Conservation (phyloP, 225 moss, liverwort and hornwort genomes). For the Pseudoscleropodium purum region DNA sequence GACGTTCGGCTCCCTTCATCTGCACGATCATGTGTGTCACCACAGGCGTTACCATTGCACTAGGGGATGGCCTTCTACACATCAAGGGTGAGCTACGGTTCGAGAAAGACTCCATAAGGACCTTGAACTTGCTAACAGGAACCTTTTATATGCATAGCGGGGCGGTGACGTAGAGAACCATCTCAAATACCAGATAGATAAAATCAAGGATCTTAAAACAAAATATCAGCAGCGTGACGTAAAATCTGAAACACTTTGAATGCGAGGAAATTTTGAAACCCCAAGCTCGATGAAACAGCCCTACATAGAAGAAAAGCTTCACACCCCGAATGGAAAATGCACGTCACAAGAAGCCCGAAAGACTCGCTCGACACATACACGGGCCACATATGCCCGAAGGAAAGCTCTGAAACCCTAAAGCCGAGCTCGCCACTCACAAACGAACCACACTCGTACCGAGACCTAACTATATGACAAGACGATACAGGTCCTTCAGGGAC, state of each 20-base stretch:
- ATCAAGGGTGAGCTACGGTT: not conserved
- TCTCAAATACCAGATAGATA: not conserved
- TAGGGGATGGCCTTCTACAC: not conserved
- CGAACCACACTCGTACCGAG: not conserved
- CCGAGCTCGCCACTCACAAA: not conserved
- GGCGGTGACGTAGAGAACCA: not conserved
- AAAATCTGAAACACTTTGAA: not conserved
- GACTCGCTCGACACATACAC: not conserved
- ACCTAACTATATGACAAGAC: not conserved
- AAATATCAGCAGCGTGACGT: not conserved
- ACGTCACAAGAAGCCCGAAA: not conserved
- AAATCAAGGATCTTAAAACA: not conserved
- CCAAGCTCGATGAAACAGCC: not conserved
- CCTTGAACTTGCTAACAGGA: not conserved
- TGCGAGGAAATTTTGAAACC: not conserved
- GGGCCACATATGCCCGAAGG: not conserved
- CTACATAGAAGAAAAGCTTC: not conserved
- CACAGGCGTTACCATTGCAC: not conserved
- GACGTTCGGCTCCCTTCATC: slow-evolving; percentile 69
- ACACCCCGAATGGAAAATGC: not conserved
- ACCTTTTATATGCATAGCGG: not conserved
- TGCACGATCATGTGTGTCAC: slow-evolving; percentile 20
- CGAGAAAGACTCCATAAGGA: not conserved
- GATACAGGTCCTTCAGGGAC: not conserved
- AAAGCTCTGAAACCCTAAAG: slow-evolving; percentile 8